These are phyloP conservation scores for Fusarium sambucinum DNA, from an alignment of 2,329 filamentous ascomycete genomes.

Conservation along the genomic window DNA sequence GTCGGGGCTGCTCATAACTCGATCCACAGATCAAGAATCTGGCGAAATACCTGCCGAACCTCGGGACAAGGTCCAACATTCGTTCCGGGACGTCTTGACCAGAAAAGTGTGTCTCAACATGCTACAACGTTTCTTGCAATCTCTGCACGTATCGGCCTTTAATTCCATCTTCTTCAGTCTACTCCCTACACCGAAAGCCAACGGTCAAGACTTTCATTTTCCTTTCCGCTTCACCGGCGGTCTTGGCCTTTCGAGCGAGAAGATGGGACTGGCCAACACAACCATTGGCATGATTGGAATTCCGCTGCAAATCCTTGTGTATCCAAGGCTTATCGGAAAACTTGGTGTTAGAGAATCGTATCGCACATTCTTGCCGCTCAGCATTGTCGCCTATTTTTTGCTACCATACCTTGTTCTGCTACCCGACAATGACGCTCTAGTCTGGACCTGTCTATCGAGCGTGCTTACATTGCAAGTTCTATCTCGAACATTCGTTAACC, in stretches of 20 bases:
- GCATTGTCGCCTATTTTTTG: conserved; percentile 74
- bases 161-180: conserved; percentile 82
- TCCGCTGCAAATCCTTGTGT: conserved; percentile 58
- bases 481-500: conserved; percentile 76
- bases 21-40: not conserved
- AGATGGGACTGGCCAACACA: conserved; percentile 82
- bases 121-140: conserved; percentile 75
- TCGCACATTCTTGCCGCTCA: conserved; percentile 50
- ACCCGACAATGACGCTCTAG: conserved; percentile 6
- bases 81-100: conserved; percentile 68
- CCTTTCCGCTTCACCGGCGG: conserved; percentile 79
- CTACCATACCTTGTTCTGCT: conserved; percentile 74
- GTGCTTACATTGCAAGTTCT: conserved; percentile 77
- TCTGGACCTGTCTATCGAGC: conserved; percentile 40
- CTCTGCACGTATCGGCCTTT: conserved; percentile 80
- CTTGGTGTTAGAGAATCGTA: conserved; percentile 29
- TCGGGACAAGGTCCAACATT: conserved; percentile 61
- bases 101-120: conserved; percentile 67
- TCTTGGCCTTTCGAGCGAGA: conserved; percentile 76
- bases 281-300: conserved; percentile 83
- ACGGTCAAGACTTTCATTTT: conserved; percentile 56
- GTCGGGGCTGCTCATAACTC: not conserved
- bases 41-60: not conserved
- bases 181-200: conserved; percentile 75
- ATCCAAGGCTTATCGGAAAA: conserved; percentile 23